Percentiles rank a stretch among this genome's conserved stretches.
Conservation (phyloP, 2,329 filamentous ascomycete genomes). For the Trichoderma harzianum region DNA sequence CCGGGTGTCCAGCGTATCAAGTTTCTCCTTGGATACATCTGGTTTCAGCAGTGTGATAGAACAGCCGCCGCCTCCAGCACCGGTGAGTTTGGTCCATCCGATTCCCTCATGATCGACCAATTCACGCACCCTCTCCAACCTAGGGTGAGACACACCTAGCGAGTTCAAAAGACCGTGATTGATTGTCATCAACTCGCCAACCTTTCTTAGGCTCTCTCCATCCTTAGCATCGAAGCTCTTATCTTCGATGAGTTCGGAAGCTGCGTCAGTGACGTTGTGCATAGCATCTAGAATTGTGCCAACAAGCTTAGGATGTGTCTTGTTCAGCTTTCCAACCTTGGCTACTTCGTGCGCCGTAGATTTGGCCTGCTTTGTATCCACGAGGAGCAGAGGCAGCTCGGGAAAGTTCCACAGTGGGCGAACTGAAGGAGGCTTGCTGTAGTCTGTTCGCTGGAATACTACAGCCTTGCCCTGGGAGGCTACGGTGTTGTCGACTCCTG, state of each 20-base stretch:
- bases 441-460: conserved; percentile 78
- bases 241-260: conserved; percentile 52
- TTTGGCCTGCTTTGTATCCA: conserved; percentile 84
- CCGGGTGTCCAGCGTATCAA: conserved; percentile 61
- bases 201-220: conserved; percentile 60
- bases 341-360: conserved; percentile 82
- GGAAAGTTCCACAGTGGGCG: conserved; percentile 81
- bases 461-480: conserved; percentile 91
- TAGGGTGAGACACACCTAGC: conserved; percentile 89
- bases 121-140: conserved; percentile 86
- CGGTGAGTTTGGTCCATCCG: conserved; percentile 96
- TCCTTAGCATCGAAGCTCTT: conserved; percentile 65
- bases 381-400: conserved; percentile 81
- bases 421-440: conserved; percentile 72
- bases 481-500: conserved; percentile 95
- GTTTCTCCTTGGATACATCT: conserved; percentile 51
- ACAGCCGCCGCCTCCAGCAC: conserved; percentile 91
- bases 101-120: conserved; percentile 84
- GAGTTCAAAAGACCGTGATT: conserved; percentile 93
- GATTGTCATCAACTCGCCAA: conserved; percentile 86
- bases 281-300: conserved; percentile 82
- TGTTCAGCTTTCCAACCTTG: conserved; percentile 74
- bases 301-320: conserved; percentile 71
- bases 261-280: conserved; percentile 63
- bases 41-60: conserved; percentile 87